A percentile compares a stretch with the other conserved stretches of the same genome.
phyloP scores from a whole-genome alignment of 2,329 filamentous ascomycete genomes.

The Arthrobotrys iridis region DNA sequence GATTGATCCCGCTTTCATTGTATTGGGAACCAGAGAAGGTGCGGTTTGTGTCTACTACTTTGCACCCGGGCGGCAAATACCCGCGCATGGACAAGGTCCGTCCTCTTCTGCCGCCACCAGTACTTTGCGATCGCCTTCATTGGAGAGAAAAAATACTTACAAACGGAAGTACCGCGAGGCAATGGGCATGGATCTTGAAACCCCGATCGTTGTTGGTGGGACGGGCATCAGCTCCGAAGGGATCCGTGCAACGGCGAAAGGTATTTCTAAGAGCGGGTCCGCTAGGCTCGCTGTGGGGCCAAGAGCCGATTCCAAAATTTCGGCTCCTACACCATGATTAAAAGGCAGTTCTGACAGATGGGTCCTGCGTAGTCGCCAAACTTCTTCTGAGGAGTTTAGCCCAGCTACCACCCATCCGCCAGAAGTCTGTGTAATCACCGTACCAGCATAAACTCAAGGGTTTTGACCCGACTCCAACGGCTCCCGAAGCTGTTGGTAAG shows the following conservation, averaged over 20 bases:
- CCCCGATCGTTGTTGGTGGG: slow-evolving; percentile 7
- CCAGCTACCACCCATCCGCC: not conserved
- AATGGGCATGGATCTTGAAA: slow-evolving; percentile 50
- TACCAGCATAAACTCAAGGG: slow-evolving; percentile 13
- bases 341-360: not conserved
- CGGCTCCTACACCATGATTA: slow-evolving; percentile 45
- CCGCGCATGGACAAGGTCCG: slow-evolving; percentile 51
- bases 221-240: not conserved
- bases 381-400: not conserved
- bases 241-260: slow-evolving; percentile 19
- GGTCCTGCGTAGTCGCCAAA: not conserved
- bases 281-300: slow-evolving; percentile 18
- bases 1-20: slow-evolving; percentile 50
- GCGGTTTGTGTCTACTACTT: slow-evolving; percentile 50
- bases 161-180: slow-evolving; percentile 53
- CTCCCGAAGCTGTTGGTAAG: not conserved
- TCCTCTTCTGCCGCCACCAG: slow-evolving; percentile 41
- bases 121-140: slow-evolving; percentile 34
- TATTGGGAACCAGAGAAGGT: slow-evolving; percentile 34
- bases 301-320: slow-evolving; percentile 12
- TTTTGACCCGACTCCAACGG: not conserved
- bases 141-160: slow-evolving; percentile 54
- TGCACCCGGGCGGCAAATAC: slow-evolving; percentile 30
- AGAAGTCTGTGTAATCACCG: slow-evolving; percentile 46
- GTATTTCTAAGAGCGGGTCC: slow-evolving; percentile 9